Conservation (phyloP, 768 basidiomycete genomes). For the Cyclocybe aegerita region DNA sequence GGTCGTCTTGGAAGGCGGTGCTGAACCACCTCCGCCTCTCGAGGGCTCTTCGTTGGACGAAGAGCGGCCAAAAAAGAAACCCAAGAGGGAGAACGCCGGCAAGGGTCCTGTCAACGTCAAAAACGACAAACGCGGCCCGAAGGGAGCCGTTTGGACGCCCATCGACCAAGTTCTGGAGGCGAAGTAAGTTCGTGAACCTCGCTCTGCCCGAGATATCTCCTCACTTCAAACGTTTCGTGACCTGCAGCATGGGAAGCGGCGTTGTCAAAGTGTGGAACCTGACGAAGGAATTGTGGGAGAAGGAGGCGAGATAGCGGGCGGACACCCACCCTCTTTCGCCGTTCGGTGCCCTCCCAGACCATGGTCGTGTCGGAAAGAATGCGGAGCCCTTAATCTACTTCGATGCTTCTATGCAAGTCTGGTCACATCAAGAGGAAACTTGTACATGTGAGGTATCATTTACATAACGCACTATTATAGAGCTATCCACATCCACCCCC, state of each 20-base stretch:
- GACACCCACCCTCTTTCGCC: background rate
- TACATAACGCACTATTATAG: too few species aligned
- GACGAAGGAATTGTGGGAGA: slow-evolving; percentile 49
- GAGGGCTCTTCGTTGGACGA: slow-evolving; percentile 5
- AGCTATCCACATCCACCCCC: too few species aligned
- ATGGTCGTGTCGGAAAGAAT: too few species aligned
- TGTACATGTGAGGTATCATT: too few species aligned
- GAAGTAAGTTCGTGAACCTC: slow-evolving; percentile 50
- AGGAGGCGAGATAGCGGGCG: background rate
- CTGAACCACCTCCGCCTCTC: slow-evolving; percentile 35
- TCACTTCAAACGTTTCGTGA: slow-evolving; percentile 9
- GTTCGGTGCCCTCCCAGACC: too few species aligned
- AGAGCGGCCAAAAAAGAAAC: slow-evolving; percentile 15
- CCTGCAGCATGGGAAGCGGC: slow-evolving; percentile 67
- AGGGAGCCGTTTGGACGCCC: slow-evolving; percentile 47
- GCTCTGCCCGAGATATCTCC: slow-evolving; percentile 7
- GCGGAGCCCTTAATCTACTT: too few species aligned
- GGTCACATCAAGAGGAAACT: too few species aligned
- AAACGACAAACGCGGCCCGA: slow-evolving; percentile 11
- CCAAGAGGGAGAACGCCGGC: slow-evolving; percentile 9
- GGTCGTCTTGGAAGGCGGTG: slow-evolving; percentile 64
- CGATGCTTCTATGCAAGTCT: too few species aligned
- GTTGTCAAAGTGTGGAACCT: slow-evolving; percentile 73
- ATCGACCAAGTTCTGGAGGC: slow-evolving; percentile 53
- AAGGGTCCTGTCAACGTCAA: slow-evolving; percentile 3